These are phyloP conservation scores for Ceratobasidium sp. DNA, from an alignment of 1,284 basidiomycete genomes.

Conservation along the genomic window DNA sequence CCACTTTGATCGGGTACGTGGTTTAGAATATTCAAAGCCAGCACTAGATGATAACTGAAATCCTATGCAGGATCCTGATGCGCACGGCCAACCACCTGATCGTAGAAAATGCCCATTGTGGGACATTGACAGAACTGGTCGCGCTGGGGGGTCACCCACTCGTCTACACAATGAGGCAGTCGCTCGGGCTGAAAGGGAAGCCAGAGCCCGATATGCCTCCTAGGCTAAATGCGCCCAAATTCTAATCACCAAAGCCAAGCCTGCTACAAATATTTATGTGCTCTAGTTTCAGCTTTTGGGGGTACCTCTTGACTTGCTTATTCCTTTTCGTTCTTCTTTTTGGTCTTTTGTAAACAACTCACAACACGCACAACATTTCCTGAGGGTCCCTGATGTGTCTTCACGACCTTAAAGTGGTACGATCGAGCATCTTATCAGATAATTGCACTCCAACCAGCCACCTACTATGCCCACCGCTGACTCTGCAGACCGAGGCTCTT, in stretches of 20 bases:
- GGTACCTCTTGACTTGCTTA: background rate
- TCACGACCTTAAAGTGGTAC: background rate
- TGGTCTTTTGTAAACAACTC: background rate
- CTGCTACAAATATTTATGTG: background rate
- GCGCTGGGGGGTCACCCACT: constrained; percentile 30
- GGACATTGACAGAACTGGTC: constrained; percentile 36
- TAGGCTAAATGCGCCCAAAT: constrained; percentile 23
- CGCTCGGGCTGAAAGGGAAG: constrained; percentile 33
- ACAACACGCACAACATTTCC: too few relatives aligned
- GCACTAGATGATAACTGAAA: background rate
- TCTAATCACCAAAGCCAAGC: background rate
- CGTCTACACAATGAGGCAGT: constrained; percentile 30
- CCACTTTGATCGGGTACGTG: constrained; percentile 31
- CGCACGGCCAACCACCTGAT: constrained; percentile 20
- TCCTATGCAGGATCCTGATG: constrained; percentile 26
- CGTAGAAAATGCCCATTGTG: constrained; percentile 23
- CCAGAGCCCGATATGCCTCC: constrained; percentile 17
- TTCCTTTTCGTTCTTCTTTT: background rate
- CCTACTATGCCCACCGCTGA: constrained; percentile 6
- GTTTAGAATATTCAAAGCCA: background rate
- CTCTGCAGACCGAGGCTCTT: background rate
- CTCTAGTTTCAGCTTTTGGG: background rate
- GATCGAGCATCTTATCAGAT: constrained; percentile 38
- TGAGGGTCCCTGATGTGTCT: too few relatives aligned
- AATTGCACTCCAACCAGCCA: constrained; percentile 3